phyloP scores from a whole-genome alignment of 306 rosid genomes.

The Mimosa pudica region DNA sequence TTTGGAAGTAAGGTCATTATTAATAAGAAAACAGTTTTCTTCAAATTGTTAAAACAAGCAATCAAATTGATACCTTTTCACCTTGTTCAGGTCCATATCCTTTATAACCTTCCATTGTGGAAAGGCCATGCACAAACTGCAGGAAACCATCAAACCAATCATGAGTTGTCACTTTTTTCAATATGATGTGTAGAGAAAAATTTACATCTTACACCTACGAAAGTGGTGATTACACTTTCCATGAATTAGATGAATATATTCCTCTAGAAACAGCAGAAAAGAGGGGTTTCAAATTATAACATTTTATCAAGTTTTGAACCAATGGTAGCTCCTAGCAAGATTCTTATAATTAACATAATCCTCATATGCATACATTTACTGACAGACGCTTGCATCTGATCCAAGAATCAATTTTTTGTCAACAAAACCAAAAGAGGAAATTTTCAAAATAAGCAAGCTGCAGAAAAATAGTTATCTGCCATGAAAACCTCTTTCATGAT shows the following conservation, averaged over 20 bases:
- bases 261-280: constrained; percentile 5
- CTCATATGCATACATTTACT: not conserved
- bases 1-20: not conserved
- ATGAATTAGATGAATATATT: constrained; percentile 8
- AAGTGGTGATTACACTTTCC: not conserved
- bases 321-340: not conserved
- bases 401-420: too few relatives aligned
- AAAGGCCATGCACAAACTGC: constrained; percentile 72
- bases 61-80: constrained; percentile 59
- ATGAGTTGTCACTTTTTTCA: constrained; percentile 14
- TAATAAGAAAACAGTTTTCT: not conserved
- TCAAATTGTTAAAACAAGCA: constrained; percentile 29
- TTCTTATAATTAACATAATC: not conserved
- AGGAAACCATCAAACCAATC: constrained; percentile 27
- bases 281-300: not conserved
- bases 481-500: not conserved
- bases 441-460: constrained; percentile 9
- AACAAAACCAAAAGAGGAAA: not conserved
- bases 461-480: not conserved
- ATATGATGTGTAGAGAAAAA: constrained; percentile 8
- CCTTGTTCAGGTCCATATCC: constrained; percentile 90
- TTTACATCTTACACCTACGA: constrained; percentile 6
- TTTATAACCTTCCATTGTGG: constrained; percentile 61
- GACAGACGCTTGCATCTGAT: not conserved
- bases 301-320: constrained; percentile 8